phyloP scores from a whole-genome alignment of 2,329 filamentous ascomycete genomes.

The Aspergillus texensis region DNA sequence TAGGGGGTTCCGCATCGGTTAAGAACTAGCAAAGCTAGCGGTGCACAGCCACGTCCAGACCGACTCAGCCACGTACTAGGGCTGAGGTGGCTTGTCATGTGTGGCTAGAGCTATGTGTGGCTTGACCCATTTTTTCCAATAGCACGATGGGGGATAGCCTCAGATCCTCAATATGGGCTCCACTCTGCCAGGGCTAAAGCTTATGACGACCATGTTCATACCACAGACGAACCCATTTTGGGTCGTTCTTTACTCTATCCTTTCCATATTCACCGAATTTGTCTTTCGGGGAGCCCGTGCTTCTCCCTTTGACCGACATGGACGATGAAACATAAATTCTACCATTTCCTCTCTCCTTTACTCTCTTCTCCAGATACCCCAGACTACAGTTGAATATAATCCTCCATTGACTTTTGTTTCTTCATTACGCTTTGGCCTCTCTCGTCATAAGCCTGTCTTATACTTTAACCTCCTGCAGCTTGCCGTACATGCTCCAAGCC shows the following conservation, averaged over 20 bases:
- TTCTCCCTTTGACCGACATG: conserved; percentile 5
- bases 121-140: conserved; percentile 17
- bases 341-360: conserved; percentile 1
- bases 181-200: conserved; percentile 16
- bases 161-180: conserved; percentile 15
- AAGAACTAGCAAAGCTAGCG: not conserved
- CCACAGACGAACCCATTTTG: conserved; percentile 15
- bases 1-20: not conserved
- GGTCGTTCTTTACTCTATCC: conserved; percentile 7
- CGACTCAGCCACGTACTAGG: conserved; percentile 11
- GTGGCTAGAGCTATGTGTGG: conserved; percentile 24
- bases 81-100: conserved; percentile 12
- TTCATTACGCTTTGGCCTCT: not conserved
- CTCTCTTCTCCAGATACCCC: not conserved
- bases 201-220: conserved; percentile 12
- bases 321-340: conserved; percentile 5
- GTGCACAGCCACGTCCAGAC: conserved; percentile 20
- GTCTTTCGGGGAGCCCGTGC: conserved; percentile 18
- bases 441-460: not conserved
- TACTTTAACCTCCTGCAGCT: not conserved
- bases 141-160: conserved; percentile 15
- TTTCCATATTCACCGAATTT: conserved; percentile 13
- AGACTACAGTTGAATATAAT: not conserved
- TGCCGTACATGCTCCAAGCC: conserved; percentile 25
- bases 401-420: not conserved